Conservation (phyloP, 495 filamentous ascomycete genomes). For the Aeminium ludgeri region DNA sequence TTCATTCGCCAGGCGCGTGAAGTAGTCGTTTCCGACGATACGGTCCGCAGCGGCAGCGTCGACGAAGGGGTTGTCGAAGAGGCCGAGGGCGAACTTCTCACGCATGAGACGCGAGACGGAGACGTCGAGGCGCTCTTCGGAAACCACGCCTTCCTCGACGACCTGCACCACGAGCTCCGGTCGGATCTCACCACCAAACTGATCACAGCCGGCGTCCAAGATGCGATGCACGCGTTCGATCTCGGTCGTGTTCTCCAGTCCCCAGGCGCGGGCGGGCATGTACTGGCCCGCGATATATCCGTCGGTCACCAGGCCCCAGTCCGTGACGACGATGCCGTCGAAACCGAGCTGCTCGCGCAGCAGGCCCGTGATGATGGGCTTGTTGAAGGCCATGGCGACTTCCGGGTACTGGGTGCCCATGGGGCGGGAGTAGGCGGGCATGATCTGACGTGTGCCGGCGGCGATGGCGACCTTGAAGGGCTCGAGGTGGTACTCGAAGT, state of each 20-base stretch:
- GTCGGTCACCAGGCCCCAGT: background rate
- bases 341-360: constrained; percentile 25
- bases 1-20: constrained; percentile 19
- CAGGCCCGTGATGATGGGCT: constrained; percentile 24
- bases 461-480: constrained; percentile 16
- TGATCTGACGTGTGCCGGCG: constrained; percentile 23
- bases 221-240: constrained; percentile 17
- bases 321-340: constrained; percentile 20
- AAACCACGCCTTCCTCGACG: constrained; percentile 3
- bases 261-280: constrained; percentile 22
- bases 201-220: constrained; percentile 26
- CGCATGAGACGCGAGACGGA: constrained; percentile 4
- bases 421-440: constrained; percentile 21
- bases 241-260: constrained; percentile 19
- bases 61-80: constrained; percentile 15
- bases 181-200: constrained; percentile 25
- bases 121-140: constrained; percentile 7
- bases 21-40: constrained; percentile 24
- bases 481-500: constrained; percentile 22
- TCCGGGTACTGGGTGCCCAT: constrained; percentile 13
- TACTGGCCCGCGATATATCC: no score
- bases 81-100: constrained; percentile 9
- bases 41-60: constrained; percentile 20
- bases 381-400: constrained; percentile 24
- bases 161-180: constrained; percentile 22